Conservation (phyloP, 495 filamentous ascomycete genomes). For the Annulohypoxylon moriforme region DNA sequence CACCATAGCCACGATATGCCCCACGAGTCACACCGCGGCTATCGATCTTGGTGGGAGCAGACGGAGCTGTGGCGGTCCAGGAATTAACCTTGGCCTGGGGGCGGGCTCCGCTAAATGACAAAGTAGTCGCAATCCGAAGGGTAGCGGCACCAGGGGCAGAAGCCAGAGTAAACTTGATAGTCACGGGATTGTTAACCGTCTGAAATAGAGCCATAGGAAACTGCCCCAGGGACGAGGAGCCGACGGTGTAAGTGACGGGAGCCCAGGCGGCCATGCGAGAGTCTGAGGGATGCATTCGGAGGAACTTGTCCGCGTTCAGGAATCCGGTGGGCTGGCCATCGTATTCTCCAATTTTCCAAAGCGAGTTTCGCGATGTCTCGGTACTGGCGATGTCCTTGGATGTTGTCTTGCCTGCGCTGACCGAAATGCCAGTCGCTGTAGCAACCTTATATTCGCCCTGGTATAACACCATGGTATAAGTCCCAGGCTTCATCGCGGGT, state of each 20-base stretch:
- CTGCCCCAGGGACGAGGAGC: slow-evolving; percentile 58
- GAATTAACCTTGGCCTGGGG: slow-evolving; percentile 64
- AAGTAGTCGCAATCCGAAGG: slow-evolving; percentile 71
- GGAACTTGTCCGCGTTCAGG: slow-evolving; percentile 72
- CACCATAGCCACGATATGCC: slow-evolving; percentile 70
- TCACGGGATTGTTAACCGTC: slow-evolving; percentile 69
- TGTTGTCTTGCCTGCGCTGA: slow-evolving; percentile 64
- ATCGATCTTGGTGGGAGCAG: slow-evolving; percentile 71
- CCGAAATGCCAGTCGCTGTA: slow-evolving; percentile 60
- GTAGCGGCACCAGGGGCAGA: slow-evolving; percentile 64
- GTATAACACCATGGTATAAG: slow-evolving; percentile 75
- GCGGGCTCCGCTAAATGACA: slow-evolving; percentile 68
- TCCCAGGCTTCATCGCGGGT: slow-evolving; percentile 73
- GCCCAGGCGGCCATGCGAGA: slow-evolving; percentile 69
- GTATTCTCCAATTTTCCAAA: slow-evolving; percentile 73
- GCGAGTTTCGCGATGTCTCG: slow-evolving; percentile 57
- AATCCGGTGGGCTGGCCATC: slow-evolving; percentile 74
- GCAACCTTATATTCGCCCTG: slow-evolving; percentile 71
- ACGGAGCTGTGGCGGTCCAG: slow-evolving; percentile 59
- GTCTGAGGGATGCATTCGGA: slow-evolving; percentile 75
- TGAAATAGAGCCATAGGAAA: slow-evolving; percentile 78
- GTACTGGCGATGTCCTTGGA: slow-evolving; percentile 66
- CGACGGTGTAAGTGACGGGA: slow-evolving; percentile 69
- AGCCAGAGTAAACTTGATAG: slow-evolving; percentile 68
- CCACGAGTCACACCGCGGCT: slow-evolving; percentile 72